phyloP scores from a whole-genome alignment of 1,284 basidiomycete genomes.

The Cutaneotrichosporon arboriforme region DNA sequence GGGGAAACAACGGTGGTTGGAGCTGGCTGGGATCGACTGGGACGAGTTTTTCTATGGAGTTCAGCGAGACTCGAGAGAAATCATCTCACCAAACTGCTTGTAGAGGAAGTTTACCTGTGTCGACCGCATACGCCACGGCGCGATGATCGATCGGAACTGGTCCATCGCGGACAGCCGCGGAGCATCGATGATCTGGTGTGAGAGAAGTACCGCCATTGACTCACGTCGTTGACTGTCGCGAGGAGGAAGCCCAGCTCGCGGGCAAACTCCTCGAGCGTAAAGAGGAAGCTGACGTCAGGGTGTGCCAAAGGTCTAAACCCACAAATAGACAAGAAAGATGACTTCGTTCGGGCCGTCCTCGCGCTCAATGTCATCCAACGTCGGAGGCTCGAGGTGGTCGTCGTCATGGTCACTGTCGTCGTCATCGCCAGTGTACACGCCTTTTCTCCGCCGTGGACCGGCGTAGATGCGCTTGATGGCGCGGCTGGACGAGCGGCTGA shows the following conservation, averaged over 20 bases:
- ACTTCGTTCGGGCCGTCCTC: slow-evolving; percentile 49
- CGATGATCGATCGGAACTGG: slow-evolving; percentile 28
- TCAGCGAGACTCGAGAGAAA: neutral
- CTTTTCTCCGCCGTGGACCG: slow-evolving; percentile 46
- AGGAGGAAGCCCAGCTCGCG: slow-evolving; percentile 72
- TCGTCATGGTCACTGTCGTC: slow-evolving; percentile 20
- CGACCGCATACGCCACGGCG: slow-evolving; percentile 8
- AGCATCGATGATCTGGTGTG: slow-evolving; percentile 30
- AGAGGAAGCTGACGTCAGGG: slow-evolving; percentile 72
- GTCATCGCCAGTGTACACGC: slow-evolving; percentile 29
- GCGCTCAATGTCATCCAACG: slow-evolving; percentile 4
- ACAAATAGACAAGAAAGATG: slow-evolving; percentile 87
- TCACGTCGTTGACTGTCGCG: slow-evolving; percentile 65
- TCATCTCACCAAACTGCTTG: slow-evolving; percentile 38
- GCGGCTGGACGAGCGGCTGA: slow-evolving; percentile 62
- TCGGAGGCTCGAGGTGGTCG: slow-evolving; percentile 9
- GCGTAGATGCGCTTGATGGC: slow-evolving; percentile 70
- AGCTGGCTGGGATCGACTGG: slow-evolving; percentile 57
- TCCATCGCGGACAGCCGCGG: slow-evolving; percentile 26
- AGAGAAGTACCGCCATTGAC: neutral
- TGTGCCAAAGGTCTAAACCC: slow-evolving; percentile 42
- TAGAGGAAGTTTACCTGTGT: slow-evolving; percentile 26
- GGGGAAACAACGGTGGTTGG: slow-evolving; percentile 65
- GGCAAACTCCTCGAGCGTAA: slow-evolving; percentile 86
- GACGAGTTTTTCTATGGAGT: slow-evolving; percentile 57